Evolutionary conservation across 2,329 filamentous ascomycete genomes (phyloP), one percentile per base, ranked within the genome.

Genomic region (Parafenestella ontariensis): DNA sequence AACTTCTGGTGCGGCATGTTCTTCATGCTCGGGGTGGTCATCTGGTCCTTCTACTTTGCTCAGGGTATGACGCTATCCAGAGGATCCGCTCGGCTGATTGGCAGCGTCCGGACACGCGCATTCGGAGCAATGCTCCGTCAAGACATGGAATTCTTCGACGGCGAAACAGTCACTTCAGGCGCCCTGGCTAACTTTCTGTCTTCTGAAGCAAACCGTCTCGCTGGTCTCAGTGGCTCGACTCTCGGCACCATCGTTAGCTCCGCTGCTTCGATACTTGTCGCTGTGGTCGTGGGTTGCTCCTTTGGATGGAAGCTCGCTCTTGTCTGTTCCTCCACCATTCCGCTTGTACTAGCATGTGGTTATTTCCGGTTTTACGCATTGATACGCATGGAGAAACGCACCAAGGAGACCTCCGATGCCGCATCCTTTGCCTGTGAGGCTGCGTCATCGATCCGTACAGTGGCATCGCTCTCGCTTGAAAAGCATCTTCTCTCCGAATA

Each of bases 371-470:
- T 97, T 78, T 92, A 87, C 77, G 88, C 95, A 0, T 92, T 93
- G 87, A 61, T 96, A 92, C 79, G 90, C 91, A 77, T 83, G 83
- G 33, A 89, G 87, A 49, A 88, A 90, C 3, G 96, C 92, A 82
- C 82, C 80, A 62, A 91, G 90, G 2, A 97, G 96, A 71, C 87
- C 89, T 72, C 73, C 85, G 83, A 84, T 31, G 96, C 92, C 48
- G 94, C 94, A 5, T 89, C 88, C 46, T 98, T 90, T 72, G 95
- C 95, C 9, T 96, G 93, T 50, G 95, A 99, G 75, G 93, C 94
- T 39, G 96, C 95, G 21, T 93, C 91, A 1, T 91, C 93, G 5
- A 97, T 98, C 65, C 90, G 94, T 49, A 98, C 95, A 3, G 94
- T 98, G n/a, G 94, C 93, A 3, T 90, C 92, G 2, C 83, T 98